Base-by-base conservation (phyloP, 163 green algal genomes). In the Volvox carteri region DNA sequence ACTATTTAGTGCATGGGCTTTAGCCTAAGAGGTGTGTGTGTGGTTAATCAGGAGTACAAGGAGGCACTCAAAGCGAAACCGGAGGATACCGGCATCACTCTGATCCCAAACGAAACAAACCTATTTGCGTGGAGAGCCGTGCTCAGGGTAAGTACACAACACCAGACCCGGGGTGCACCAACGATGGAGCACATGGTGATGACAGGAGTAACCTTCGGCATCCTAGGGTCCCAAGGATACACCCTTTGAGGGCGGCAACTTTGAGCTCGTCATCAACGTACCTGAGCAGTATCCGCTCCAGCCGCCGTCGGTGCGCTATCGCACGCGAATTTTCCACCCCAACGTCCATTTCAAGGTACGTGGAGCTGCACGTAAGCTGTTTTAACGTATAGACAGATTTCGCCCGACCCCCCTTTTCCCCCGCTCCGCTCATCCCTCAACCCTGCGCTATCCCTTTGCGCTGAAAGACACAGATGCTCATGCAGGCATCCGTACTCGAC, bases 281-380 rank as follows among this genome's bases (percentile, higher is more conserved):
- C 98, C 98, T 4, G 94, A 99, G 84, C 92, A 98, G 83, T 99
- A 99, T 90, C 98, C 98, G 0, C 90, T 99, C 28, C 93, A 96
- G 35, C 95, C 98, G 0, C 98, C 98, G 0, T 84, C 87, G 19
- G 96, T 98, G 28, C 92, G 91, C n/a, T 99, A 96, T 92, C 85
- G 89, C 19, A 99, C 98, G 30, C 96, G 96, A 12, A 98, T 99
- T 42, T 99, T 99, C 93, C 98, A 99, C 72, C 98, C 98, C 12
- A 99, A 99, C 89, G 93, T 99, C 0, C 98, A 99, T 89, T 99
- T 98, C 87, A 99, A 99, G 96, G 97, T 98, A 65, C 3, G 81
- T 14, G 92, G 65, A 42, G 6, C 12, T 60, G 50, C 50, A 25
- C 23, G 18, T 33, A 7, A 39, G 21, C 58, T 46, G 50, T 30